Base-by-base conservation (phyloP, 441 rosid species). In the Flueggea neowawraea region DNA sequence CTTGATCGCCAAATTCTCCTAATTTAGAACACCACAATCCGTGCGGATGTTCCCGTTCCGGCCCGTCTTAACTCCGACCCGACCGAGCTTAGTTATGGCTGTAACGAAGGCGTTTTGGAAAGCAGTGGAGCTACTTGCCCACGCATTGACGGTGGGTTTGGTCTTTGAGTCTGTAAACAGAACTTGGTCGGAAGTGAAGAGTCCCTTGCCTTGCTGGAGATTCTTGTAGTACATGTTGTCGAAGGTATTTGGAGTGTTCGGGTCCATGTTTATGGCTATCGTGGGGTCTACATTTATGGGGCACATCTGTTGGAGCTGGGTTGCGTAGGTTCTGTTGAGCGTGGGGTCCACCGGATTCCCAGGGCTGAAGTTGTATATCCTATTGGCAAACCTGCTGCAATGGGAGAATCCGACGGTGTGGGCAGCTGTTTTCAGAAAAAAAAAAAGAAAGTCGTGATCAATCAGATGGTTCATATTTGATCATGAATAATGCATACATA, bases 181-280 rank as follows among this genome's bases (percentile, higher is more conserved):
- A 12, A 80, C 82, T 58, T 93, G 98, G 67, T 93, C 98, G 0
- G 96, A 93, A n/a, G 90, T 88, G 81, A 92, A 86, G 5, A 90
- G 73, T 43, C 98, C 98, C 81, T 32, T 71, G 16, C 95, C 91
- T 12, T 81, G 73, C 69, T 73, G 82, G 50, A 92, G 87, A 58
- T 93, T 93, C 66, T 81, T 69, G 85, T 41, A 90, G 74, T 88
- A 93, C 13, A 49, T 58, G 54, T 93, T 90, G 74, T 88, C 98
- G 52, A 93, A 93, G n/a, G 49, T 68, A 7, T 52, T 73, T 36
- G 97, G 94, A 6, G 98, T 83, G 52, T 55, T 78, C 0, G 96
- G 92, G 66, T 93, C 97, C 94, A 93, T 88, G 87, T 90, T 79
- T 51, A 93, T 80, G 79, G 96, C 98, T 65, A 93, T 85, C 6